A percentile compares a stretch with the other conserved stretches of the same genome.
Evolutionary conservation across 768 basidiomycete species (phyloP).

Genomic region (Sarcodon sp.): DNA sequence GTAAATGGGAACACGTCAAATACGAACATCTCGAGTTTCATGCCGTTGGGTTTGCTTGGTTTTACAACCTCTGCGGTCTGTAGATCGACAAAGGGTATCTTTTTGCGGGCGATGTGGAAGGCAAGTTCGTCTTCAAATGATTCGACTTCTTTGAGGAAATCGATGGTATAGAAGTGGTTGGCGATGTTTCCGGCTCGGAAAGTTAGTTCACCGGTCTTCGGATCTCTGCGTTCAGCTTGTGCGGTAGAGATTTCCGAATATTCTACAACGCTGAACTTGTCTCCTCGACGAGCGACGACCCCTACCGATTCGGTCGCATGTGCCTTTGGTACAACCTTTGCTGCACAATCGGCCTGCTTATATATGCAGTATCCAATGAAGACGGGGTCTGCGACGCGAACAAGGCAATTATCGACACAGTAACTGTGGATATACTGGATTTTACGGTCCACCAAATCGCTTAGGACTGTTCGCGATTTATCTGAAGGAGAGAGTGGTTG

Average conservation of each 20-base stretch:
- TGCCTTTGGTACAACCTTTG: slow-evolving; percentile 91
- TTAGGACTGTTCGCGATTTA: slow-evolving; percentile 62
- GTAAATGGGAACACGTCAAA: slow-evolving; percentile 98
- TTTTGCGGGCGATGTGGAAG: slow-evolving; percentile 97
- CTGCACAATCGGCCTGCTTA: slow-evolving; percentile 82
- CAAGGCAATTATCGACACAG: slow-evolving; percentile 98
- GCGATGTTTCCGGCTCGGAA: slow-evolving; percentile 97
- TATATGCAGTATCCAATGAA: slow-evolving; percentile 92
- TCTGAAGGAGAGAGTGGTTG: slow-evolving; percentile 49
- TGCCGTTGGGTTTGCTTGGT: slow-evolving; percentile 87
- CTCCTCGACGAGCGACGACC: slow-evolving; percentile 78
- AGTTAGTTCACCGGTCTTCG: slow-evolving; percentile 59
- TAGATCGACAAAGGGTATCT: slow-evolving; percentile 78
- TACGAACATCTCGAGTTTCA: slow-evolving; percentile 98
- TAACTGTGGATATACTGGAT: slow-evolving; percentile 89
- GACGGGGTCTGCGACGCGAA: slow-evolving; percentile 91
- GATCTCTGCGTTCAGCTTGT: slow-evolving; percentile 67
- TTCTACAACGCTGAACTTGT: slow-evolving; percentile 86
- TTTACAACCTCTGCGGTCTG: slow-evolving; percentile 57
- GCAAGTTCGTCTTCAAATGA: slow-evolving; percentile 80
- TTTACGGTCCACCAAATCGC: slow-evolving; percentile 65
- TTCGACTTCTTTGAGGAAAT: slow-evolving; percentile 68
- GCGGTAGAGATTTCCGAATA: slow-evolving; percentile 92
- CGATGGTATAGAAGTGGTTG: slow-evolving; percentile 94
- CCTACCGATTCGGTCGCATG: slow-evolving; percentile 86